Evolutionary conservation across 176 grass and related monocot species (phyloP).

Genomic region (Hordeum vulgare): DNA sequence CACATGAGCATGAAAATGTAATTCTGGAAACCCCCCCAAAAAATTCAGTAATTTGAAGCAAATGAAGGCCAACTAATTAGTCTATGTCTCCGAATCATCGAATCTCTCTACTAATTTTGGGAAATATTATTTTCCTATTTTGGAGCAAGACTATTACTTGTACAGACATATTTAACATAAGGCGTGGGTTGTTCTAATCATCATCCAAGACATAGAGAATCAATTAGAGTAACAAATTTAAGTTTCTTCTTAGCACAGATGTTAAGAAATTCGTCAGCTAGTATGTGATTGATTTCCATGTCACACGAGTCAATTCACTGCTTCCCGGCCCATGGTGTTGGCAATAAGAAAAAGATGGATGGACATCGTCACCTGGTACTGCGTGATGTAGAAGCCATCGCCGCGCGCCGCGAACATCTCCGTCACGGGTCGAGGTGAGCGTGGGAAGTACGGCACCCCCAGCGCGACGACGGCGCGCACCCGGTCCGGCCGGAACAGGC

Average conservation of each 20-base stretch:
- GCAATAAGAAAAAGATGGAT: not conserved
- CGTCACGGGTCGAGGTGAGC: not conserved
- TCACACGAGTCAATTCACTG: no score
- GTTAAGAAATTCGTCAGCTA: no score
- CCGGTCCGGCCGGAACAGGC: slow-evolving; percentile 52
- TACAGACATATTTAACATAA: not conserved
- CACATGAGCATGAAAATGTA: not conserved
- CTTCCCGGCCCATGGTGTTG: not conserved
- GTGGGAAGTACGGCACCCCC: slow-evolving; percentile 32
- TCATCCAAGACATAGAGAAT: no score
- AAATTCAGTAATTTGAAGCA: not conserved
- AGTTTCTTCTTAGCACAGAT: no score
- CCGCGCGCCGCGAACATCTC: slow-evolving; percentile 11
- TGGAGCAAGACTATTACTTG: not conserved
- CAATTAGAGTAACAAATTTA: no score
- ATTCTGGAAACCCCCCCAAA: not conserved
- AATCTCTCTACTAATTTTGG: not conserved
- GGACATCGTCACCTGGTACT: slow-evolving; percentile 38
- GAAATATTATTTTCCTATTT: not conserved
- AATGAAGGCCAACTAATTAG: not conserved
- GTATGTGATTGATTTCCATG: no score
- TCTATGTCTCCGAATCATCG: not conserved
- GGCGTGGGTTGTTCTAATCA: rapidly evolving
- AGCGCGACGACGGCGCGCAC: slow-evolving; percentile 31
- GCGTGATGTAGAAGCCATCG: slow-evolving; percentile 46